phyloP scores from a whole-genome alignment of 2,329 filamentous ascomycete species.

The Moelleriella libera region DNA sequence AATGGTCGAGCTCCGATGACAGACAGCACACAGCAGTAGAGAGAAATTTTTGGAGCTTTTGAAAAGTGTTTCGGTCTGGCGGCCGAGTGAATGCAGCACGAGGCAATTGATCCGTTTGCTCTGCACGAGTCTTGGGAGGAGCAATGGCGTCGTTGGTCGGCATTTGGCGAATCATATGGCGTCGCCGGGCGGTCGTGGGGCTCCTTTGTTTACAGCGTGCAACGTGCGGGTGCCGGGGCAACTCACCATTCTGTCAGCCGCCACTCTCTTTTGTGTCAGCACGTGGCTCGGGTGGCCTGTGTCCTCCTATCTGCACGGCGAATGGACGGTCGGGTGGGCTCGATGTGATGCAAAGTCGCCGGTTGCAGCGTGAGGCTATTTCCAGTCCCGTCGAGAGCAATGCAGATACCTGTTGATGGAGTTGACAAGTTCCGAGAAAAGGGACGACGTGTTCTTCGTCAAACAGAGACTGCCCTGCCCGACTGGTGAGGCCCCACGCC shows the following conservation, averaged over 20 bases:
- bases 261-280: neutral
- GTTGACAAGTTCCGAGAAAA: neutral
- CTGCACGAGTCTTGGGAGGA: neutral
- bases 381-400: neutral
- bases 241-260: constrained; percentile 3
- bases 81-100: too few species aligned
- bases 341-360: too few species aligned
- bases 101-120: neutral
- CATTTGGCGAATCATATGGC: constrained; percentile 3
- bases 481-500: neutral
- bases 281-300: neutral
- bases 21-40: too few species aligned
- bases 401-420: neutral
- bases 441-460: neutral
- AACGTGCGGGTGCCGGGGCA: constrained; percentile 4
- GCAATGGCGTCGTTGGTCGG: neutral
- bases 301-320: too few species aligned
- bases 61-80: too few species aligned
- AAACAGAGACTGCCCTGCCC: neutral
- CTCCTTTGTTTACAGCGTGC: constrained; percentile 4
- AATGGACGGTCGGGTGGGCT: too few species aligned
- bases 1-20: too few species aligned
- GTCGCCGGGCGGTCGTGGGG: constrained; percentile 2
- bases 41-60: too few species aligned
- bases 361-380: neutral